These are phyloP conservation scores for Saccharomycopsis babjevae DNA, from an alignment of 805 yeast genomes.

Conservation along the genomic window DNA sequence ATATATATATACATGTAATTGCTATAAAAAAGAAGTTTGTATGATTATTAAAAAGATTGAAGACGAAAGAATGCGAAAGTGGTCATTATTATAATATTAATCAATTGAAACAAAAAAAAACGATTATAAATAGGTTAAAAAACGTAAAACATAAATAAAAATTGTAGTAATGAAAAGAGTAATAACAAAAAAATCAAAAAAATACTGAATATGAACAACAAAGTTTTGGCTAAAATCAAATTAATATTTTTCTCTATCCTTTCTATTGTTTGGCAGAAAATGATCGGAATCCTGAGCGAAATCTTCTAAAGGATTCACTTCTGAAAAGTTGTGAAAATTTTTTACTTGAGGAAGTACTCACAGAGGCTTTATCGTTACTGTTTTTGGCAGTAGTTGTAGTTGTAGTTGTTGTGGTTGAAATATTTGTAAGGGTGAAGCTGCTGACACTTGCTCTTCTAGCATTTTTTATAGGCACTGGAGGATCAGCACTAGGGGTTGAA, in stretches of 20 bases:
- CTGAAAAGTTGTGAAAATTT: neutral
- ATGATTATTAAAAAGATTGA: neutral
- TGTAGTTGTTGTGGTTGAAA: neutral
- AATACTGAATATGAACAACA: neutral
- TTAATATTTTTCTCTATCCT: neutral
- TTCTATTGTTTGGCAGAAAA: neutral
- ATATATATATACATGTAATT: neutral
- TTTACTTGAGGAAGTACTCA: neutral
- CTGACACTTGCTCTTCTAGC: neutral
- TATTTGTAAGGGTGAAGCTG: neutral
- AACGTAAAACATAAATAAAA: neutral
- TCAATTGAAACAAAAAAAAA: neutral
- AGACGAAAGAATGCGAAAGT: neutral
- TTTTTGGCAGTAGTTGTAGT: neutral
- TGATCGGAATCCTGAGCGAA: neutral
- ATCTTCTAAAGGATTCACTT: neutral
- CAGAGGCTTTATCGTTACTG: neutral
- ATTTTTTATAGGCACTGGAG: neutral
- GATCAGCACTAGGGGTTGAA: neutral
- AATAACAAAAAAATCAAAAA: neutral
- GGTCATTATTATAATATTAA: slow-evolving; percentile 1
- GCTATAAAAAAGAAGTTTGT: neutral
- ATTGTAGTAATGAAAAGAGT: neutral
- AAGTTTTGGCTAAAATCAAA: neutral
- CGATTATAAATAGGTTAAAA: neutral